A percentile compares a stretch with the other conserved stretches of the same genome.
Conservation (phyloP, 2,329 filamentous ascomycete genomes). For the Tricladium varicosporioides region DNA sequence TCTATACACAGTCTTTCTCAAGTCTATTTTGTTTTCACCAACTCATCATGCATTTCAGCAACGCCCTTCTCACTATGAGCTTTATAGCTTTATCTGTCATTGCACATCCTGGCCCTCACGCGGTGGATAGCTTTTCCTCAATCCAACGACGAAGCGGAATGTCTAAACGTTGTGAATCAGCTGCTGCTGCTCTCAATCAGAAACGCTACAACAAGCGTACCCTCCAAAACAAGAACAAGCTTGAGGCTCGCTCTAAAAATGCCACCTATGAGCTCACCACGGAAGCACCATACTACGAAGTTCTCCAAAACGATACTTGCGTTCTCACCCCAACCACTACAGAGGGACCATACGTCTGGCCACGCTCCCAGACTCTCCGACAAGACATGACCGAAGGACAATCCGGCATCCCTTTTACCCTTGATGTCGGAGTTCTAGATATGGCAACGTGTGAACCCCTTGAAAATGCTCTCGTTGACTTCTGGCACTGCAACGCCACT, state of each 20-base stretch:
- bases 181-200: constrained; percentile 12
- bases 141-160: neutral
- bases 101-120: neutral
- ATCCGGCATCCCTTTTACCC: constrained; percentile 44
- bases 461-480: constrained; percentile 44
- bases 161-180: neutral
- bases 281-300: constrained; percentile 18
- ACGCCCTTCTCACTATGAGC: neutral
- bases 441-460: constrained; percentile 51
- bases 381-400: constrained; percentile 46
- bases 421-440: constrained; percentile 53
- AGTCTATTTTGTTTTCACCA: neutral
- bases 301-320: constrained; percentile 41
- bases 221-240: constrained; percentile 6
- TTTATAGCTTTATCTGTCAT: neutral
- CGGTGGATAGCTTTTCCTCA: neutral
- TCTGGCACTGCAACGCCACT: constrained; percentile 40
- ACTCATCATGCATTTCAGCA: neutral
- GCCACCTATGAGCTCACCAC: constrained; percentile 1
- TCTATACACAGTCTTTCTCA: too few relatives aligned
- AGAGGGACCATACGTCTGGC: constrained; percentile 48
- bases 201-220: constrained; percentile 6
- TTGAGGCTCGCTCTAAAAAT: constrained; percentile 7
- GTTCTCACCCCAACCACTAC: constrained; percentile 51
- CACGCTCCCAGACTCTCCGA: constrained; percentile 44